Base-by-base conservation (phyloP, 208 protist genomes). In the Trypanosoma lewisi region DNA sequence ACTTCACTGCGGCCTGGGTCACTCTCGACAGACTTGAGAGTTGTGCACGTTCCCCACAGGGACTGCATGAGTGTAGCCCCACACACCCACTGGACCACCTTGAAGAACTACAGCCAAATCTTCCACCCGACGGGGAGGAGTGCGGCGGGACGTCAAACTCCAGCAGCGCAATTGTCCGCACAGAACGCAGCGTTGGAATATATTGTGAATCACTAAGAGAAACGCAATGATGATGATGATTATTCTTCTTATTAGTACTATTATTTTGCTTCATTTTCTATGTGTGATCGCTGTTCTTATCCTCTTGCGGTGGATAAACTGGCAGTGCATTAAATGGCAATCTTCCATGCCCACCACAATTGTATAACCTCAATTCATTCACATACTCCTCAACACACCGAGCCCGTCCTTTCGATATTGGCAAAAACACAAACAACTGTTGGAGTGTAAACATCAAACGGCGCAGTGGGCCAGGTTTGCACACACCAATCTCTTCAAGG, bases 31-130 rank as follows among this genome's bases (percentile, higher is more conserved):
- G 41, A 36, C 51, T 84, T 83, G 56, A 85, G 63, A 23, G 70
- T 54, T 1, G 61, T 33, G 69, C 89, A 87, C 87, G 90, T 93
- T 37, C 87, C 67, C 87, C 87, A 93, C 7, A 93, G 75, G 0
- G 83, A 93, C 69, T 93, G 87, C 75, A 93, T 61, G 34, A 90
- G 65, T 34, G 83, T 89, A 4, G 87, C 87, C 3, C 75, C 83
- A 34, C 83, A 75, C 44, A 90, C 65, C 39, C 85, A 80, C 54
- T 90, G 83, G 48, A 81, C 70, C 19, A 87, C 74, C 21, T 75
- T 78, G 62, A 93, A 89, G 41, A 93, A 93, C 62, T 90, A 80
- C 48, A 90, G 69, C 81, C 84, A 90, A 61, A 87, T 51, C 55
- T 85, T 83, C 14, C 81, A 86, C 36, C 80, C 81, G 17, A 90